Evolutionary conservation across 2,329 filamentous ascomycete species (phyloP).

Genomic region (Aspergillus amoenus): DNA sequence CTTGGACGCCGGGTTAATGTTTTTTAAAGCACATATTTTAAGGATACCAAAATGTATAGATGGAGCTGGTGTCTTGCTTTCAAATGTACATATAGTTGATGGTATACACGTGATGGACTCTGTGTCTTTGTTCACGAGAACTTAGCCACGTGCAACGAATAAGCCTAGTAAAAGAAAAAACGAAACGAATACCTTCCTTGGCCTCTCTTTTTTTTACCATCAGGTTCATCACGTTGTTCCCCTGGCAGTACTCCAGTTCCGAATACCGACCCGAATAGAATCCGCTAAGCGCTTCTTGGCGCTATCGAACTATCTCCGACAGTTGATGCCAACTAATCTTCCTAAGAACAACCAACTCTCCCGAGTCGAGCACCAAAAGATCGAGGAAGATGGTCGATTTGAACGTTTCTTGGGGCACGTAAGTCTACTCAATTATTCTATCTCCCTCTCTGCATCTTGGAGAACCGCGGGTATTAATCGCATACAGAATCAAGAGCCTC

Average conservation of each 20-base stretch:
- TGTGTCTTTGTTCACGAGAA: too few relatives aligned
- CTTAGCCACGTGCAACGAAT: too few relatives aligned
- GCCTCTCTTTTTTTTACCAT: too few relatives aligned
- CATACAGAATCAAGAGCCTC: conserved; percentile 41
- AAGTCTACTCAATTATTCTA: conserved; percentile 14
- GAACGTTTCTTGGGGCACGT: conserved; percentile 34
- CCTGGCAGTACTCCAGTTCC: too few relatives aligned
- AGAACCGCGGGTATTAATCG: too few relatives aligned
- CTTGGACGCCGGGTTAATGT: neutral
- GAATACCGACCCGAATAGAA: neutral
- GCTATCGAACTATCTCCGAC: conserved; percentile 13
- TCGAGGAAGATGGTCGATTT: conserved; percentile 27
- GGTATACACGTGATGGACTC: too few relatives aligned
- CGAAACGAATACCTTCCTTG: too few relatives aligned
- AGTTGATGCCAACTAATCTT: conserved; percentile 15
- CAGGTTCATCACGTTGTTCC: too few relatives aligned
- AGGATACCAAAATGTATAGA: neutral
- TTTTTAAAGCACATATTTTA: neutral
- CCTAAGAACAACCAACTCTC: neutral
- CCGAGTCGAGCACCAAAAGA: neutral
- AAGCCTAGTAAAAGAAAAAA: too few relatives aligned
- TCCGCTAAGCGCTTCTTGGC: conserved; percentile 15
- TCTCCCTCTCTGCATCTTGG: neutral
- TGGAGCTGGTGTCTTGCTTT: neutral
- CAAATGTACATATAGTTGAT: too few relatives aligned